Evolutionary conservation across 352 stramenopile genomes (phyloP).

Genomic region (Globisporangium solare): DNA sequence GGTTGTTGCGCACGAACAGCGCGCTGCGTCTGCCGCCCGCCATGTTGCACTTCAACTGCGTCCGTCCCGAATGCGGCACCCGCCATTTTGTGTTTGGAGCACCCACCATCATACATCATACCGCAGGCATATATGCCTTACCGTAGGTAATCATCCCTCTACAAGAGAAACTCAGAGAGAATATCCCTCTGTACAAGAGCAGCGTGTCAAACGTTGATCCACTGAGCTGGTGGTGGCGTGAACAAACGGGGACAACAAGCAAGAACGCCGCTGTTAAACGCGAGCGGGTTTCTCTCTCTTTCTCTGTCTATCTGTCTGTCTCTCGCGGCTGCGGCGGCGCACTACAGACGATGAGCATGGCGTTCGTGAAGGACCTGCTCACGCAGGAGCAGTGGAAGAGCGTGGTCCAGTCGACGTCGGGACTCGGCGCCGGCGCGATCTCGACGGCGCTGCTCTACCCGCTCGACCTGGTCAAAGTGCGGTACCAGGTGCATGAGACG

Average conservation of each 20-base stretch:
- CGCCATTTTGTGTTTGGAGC: neutral
- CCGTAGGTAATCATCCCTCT: neutral
- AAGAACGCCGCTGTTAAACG: neutral
- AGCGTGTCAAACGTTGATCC: constrained; percentile 3
- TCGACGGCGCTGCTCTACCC: constrained; percentile 91
- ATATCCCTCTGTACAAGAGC: constrained; percentile 4
- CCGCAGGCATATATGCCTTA: neutral
- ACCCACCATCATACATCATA: neutral
- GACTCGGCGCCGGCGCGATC: constrained; percentile 70
- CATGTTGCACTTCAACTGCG: neutral
- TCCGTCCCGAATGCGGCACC: constrained; percentile 1
- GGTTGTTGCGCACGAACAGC: constrained; percentile 61
- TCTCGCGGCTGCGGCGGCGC: neutral
- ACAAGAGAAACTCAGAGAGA: neutral
- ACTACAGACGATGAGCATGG: constrained; percentile 6
- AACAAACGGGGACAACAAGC: constrained; percentile 3
- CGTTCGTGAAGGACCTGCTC: constrained; percentile 38
- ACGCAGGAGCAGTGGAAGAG: constrained; percentile 58
- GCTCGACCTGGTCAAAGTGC: constrained; percentile 96
- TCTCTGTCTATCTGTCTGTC: neutral
- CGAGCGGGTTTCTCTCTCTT: neutral
- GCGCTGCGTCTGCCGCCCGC: constrained; percentile 19
- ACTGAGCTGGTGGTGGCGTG: constrained; percentile 12
- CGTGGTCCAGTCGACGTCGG: constrained; percentile 61
- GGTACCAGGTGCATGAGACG: constrained; percentile 95